These are phyloP conservation scores for Ordospora pajunii DNA, from an alignment of 371 early-diverging fungal species.

Conservation along the genomic window DNA sequence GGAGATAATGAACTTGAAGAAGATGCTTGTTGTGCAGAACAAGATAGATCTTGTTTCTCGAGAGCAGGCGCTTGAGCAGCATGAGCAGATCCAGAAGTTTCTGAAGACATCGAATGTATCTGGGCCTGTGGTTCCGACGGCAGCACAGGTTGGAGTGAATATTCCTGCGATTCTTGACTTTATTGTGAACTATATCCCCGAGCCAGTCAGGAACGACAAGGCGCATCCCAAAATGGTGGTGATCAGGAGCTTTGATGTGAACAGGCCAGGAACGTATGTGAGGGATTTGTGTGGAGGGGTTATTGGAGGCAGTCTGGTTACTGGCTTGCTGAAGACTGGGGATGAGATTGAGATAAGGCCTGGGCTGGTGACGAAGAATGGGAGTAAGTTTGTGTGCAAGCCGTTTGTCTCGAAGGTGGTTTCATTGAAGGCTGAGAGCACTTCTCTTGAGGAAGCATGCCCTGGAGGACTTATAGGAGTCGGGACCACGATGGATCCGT, in stretches of 20 bases:
- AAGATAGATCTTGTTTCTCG: slow-evolving; percentile 97
- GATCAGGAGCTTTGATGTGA: slow-evolving; percentile 98
- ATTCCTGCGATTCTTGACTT: slow-evolving; percentile 97
- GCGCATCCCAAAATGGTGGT: slow-evolving; percentile 86
- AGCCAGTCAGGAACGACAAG: slow-evolving; percentile 83
- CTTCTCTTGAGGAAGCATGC: slow-evolving; percentile 85
- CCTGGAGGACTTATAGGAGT: slow-evolving; percentile 99
- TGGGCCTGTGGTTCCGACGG: slow-evolving; percentile 95
- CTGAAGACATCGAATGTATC: slow-evolving; percentile 79
- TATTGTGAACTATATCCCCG: slow-evolving; percentile 90
- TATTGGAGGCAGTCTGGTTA: slow-evolving; percentile 94
- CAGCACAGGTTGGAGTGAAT: slow-evolving; percentile 96
- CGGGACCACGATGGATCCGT: slow-evolving; percentile 95
- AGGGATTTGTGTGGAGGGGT: slow-evolving; percentile 94
- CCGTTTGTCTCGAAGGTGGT: slow-evolving; percentile 85
- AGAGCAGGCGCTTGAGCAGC: slow-evolving; percentile 80
- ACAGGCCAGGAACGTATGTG: slow-evolving; percentile 94
- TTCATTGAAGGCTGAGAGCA: slow-evolving; percentile 81
- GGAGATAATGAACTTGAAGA: slow-evolving; percentile 93
- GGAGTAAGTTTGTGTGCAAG: slow-evolving; percentile 73
- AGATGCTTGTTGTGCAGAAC: slow-evolving; percentile 97
- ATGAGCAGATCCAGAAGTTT: slow-evolving; percentile 83
- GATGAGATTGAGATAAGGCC: slow-evolving; percentile 97
- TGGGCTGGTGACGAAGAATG: slow-evolving; percentile 81
- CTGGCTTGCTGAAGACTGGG: slow-evolving; percentile 82